Conservation (phyloP, 2,329 filamentous ascomycete species). For the Cordyceps sp. region DNA sequence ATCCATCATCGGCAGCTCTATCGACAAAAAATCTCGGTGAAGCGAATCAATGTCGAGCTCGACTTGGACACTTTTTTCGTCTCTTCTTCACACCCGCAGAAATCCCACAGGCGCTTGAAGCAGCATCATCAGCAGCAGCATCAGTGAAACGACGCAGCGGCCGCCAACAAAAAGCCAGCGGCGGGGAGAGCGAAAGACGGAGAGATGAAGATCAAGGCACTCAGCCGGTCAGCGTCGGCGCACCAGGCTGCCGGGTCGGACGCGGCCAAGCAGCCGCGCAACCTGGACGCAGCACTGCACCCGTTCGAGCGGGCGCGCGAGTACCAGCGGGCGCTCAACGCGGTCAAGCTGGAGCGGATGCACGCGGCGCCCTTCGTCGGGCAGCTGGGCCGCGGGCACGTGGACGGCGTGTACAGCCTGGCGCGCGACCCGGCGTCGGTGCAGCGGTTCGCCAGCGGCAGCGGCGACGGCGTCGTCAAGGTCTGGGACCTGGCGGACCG, state of each 20-base stretch:
- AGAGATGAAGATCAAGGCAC: constrained; percentile 51
- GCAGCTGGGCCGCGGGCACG: constrained; percentile 77
- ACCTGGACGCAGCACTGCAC: constrained; percentile 71
- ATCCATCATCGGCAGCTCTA: no score
- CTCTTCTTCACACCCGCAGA: no score
- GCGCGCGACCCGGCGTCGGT: constrained; percentile 64
- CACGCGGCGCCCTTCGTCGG: constrained; percentile 61
- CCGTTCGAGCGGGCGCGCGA: constrained; percentile 84
- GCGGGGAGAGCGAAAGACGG: no score
- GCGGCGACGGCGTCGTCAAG: constrained; percentile 86
- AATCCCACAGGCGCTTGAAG: no score
- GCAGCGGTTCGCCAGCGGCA: constrained; percentile 63
- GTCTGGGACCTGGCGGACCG: constrained; percentile 66
- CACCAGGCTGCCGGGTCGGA: constrained; percentile 51
- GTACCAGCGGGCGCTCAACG: constrained; percentile 44
- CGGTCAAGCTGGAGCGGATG: constrained; percentile 86
- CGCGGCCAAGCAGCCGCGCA: constrained; percentile 48
- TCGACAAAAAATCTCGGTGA: no score
- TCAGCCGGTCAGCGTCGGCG: constrained; percentile 46
- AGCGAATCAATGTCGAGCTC: no score
- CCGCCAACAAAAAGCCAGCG: no score
- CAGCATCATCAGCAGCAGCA: no score
- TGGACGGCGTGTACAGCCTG: constrained; percentile 70
- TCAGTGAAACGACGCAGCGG: no score
- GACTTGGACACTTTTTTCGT: no score